phyloP scores from a whole-genome alignment of 2,329 filamentous ascomycete genomes.

The Amauroascus niger region DNA sequence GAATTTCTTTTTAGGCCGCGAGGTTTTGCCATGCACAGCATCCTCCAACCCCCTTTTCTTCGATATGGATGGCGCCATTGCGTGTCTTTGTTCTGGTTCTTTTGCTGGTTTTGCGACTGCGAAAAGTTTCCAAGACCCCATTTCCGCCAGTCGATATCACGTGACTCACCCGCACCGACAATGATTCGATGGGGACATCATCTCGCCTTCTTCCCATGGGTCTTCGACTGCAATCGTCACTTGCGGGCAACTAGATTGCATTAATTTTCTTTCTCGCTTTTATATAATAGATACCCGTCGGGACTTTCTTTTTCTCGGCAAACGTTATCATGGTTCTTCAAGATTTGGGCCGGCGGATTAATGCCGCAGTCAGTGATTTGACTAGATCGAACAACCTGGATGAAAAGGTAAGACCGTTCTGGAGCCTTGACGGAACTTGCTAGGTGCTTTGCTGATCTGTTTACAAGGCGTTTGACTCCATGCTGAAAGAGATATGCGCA shows the following conservation, averaged over 20 bases:
- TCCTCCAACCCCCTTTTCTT: constrained; percentile 54
- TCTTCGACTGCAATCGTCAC: too few species aligned
- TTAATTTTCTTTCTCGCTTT: background rate
- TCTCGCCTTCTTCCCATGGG: too few species aligned
- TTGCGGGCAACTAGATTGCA: background rate
- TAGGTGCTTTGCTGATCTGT: constrained; percentile 14
- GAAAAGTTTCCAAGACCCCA: background rate
- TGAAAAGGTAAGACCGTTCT: constrained; percentile 60
- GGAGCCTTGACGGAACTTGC: background rate
- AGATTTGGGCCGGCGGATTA: constrained; percentile 97
- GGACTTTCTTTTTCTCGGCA: background rate
- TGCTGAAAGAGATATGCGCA: constrained; percentile 97
- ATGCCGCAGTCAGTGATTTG: constrained; percentile 86
- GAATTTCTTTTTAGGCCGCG: constrained; percentile 47
- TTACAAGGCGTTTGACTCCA: constrained; percentile 76
- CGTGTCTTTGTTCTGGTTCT: constrained; percentile 6
- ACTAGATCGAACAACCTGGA: constrained; percentile 87
- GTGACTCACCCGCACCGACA: background rate
- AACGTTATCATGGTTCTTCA: constrained; percentile 75
- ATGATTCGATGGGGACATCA: background rate
- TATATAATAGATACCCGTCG: background rate
- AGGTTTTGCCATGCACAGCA: constrained; percentile 45
- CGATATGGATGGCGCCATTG: constrained; percentile 33
- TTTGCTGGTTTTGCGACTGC: background rate
- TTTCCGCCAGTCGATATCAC: background rate